Conservation (phyloP, 2,329 filamentous ascomycete genomes). For the Meredithiella fracta region DNA sequence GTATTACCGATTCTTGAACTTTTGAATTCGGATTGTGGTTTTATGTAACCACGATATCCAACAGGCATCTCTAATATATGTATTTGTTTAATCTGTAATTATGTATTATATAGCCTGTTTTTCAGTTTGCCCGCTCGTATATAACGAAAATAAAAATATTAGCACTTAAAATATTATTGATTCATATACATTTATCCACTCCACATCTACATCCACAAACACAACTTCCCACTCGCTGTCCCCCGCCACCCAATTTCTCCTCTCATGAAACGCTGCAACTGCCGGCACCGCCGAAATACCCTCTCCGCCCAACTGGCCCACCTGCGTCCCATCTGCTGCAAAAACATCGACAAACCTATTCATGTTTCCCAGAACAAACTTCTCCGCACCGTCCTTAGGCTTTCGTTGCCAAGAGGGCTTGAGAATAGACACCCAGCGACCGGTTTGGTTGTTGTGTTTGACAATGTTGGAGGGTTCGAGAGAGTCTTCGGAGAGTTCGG, state of each 20-base stretch:
- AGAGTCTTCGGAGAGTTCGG: constrained; percentile 39
- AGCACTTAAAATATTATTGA: not conserved
- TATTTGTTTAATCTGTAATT: no score
- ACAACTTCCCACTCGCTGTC: constrained; percentile 81
- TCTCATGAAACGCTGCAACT: constrained; percentile 79
- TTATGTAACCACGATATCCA: no score
- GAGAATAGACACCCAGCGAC: constrained; percentile 72
- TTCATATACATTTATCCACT: not conserved
- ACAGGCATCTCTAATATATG: no score
- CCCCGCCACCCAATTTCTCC: constrained; percentile 82
- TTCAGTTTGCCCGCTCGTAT: no score
- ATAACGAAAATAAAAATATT: not conserved
- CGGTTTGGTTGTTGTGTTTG: constrained; percentile 88
- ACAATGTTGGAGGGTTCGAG: constrained; percentile 57
- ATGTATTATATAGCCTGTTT: no score
- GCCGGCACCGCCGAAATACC: constrained; percentile 90
- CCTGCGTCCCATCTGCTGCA: constrained; percentile 62
- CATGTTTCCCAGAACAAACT: constrained; percentile 93
- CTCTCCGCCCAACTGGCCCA: constrained; percentile 75
- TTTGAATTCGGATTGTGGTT: no score
- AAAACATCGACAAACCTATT: constrained; percentile 92
- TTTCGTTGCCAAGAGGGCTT: constrained; percentile 78
- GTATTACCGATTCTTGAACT: no score
- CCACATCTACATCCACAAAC: constrained; percentile 47
- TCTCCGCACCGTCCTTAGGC: constrained; percentile 63